Conservation (phyloP, 139 green algal genomes). For the Chlorella sp. region DNA sequence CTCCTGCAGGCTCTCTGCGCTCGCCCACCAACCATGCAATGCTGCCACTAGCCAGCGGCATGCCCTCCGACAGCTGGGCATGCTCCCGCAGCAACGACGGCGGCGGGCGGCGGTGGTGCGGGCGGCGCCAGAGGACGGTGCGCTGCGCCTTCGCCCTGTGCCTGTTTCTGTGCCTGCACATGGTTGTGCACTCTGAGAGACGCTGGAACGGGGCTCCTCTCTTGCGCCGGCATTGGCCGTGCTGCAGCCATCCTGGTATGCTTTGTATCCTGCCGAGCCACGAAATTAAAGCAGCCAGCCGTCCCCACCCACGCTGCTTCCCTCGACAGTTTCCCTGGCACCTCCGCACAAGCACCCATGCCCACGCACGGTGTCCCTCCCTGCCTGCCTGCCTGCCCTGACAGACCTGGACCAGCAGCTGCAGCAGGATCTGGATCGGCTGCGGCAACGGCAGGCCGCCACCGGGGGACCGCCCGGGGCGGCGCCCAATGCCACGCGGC, state of each 20-base stretch:
- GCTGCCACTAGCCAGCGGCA: background rate
- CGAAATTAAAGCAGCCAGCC: too few species aligned
- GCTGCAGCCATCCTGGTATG: too few species aligned
- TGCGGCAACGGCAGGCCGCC: conserved; percentile 37
- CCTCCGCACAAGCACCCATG: background rate
- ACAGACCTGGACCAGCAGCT: conserved; percentile 69
- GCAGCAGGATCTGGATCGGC: conserved; percentile 59
- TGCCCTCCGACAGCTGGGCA: background rate
- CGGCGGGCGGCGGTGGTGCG: background rate
- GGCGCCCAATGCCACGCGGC: background rate
- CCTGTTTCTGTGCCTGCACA: background rate
- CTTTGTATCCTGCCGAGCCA: background rate
- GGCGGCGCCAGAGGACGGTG: conserved; percentile 9
- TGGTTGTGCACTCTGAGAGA: background rate
- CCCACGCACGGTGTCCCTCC: background rate
- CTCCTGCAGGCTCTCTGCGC: background rate
- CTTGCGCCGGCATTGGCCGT: too few species aligned
- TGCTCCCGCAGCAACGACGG: background rate
- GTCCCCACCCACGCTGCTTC: too few species aligned
- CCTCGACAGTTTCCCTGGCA: background rate
- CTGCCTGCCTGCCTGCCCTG: background rate
- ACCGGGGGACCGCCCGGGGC: background rate
- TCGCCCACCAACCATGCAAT: background rate
- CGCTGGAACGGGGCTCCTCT: too few species aligned
- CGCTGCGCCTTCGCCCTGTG: background rate